Evolutionary conservation across 2,329 filamentous ascomycete genomes (phyloP).

Genomic region (Ophiocordyceps unilateralis): DNA sequence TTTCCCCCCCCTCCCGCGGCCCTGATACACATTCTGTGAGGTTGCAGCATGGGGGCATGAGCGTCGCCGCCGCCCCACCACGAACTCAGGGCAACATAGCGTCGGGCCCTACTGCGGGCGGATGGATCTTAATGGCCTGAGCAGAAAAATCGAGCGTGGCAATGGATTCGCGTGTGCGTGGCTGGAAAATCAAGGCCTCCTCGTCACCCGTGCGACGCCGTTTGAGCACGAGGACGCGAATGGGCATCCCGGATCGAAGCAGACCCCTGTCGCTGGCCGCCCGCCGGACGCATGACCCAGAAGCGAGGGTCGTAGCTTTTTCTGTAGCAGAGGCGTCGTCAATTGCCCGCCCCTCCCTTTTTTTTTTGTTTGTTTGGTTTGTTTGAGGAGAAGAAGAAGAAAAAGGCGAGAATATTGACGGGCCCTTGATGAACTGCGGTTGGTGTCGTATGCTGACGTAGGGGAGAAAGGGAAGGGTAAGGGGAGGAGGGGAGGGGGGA

Average conservation of each 20-base stretch:
- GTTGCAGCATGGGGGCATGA: too few species aligned
- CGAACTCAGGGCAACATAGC: too few species aligned
- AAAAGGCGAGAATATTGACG: background rate
- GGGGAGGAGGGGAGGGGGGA: too few species aligned
- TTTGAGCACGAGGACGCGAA: conserved; percentile 3
- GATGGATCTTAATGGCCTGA: too few species aligned
- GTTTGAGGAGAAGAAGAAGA: background rate
- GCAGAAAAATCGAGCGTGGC: background rate
- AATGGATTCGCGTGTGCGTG: background rate
- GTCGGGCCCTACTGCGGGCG: too few species aligned
- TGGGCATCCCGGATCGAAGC: conserved; percentile 4
- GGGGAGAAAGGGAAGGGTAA: too few species aligned
- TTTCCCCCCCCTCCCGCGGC: too few species aligned
- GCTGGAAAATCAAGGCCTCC: background rate
- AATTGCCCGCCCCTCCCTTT: background rate
- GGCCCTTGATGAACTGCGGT: background rate
- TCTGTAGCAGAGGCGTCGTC: too few species aligned
- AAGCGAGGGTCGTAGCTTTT: background rate
- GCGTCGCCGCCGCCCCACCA: too few species aligned
- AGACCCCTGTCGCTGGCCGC: conserved; percentile 4
- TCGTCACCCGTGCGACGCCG: conserved; percentile 4
- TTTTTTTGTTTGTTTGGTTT: background rate
- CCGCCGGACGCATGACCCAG: background rate
- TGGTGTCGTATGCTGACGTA: background rate
- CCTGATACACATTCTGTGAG: too few species aligned